Evolutionary conservation across 371 early-diverging fungal species (phyloP).

Genomic region (Mucor piriformis): DNA sequence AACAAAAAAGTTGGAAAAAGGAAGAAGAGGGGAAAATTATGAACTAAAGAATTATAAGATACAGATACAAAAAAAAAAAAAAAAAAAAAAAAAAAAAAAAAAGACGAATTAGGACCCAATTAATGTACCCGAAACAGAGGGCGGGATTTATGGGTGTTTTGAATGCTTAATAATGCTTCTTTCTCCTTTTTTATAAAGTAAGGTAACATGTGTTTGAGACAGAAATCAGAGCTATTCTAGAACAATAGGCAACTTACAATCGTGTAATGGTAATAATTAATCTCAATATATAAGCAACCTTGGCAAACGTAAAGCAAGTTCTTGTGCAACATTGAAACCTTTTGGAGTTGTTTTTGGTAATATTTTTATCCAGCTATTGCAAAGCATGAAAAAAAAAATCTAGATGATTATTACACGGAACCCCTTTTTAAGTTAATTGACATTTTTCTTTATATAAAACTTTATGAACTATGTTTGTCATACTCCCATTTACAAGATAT

Average conservation of each 20-base stretch:
- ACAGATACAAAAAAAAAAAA: background rate
- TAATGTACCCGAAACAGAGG: slow-evolving; percentile 25
- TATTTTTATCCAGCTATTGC: background rate
- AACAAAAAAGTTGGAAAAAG: slow-evolving; percentile 5
- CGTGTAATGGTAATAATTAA: background rate
- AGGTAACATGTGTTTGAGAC: background rate
- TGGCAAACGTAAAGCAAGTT: background rate
- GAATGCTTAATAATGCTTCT: too few relatives aligned
- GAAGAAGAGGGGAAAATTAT: slow-evolving; percentile 13
- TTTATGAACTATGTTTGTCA: background rate
- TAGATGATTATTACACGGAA: background rate
- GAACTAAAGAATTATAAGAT: background rate
- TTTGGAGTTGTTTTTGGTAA: background rate
- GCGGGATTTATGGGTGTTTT: slow-evolving; percentile 25
- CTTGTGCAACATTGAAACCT: background rate
- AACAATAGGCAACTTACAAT: background rate
- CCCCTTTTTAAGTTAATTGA: background rate
- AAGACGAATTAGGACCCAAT: slow-evolving; percentile 26
- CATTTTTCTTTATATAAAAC: too few relatives aligned
- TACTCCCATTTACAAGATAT: background rate
- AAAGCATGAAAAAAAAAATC: background rate
- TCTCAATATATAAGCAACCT: slow-evolving; percentile 2
- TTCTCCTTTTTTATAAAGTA: too few relatives aligned
- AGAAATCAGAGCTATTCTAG: background rate
- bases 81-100: slow-evolving; percentile 13